Evolutionary conservation across 192 early-diverging fungal genomes (phyloP), one percentile per base, ranked within the genome.

Genomic region (Oehlia diaphana): DNA sequence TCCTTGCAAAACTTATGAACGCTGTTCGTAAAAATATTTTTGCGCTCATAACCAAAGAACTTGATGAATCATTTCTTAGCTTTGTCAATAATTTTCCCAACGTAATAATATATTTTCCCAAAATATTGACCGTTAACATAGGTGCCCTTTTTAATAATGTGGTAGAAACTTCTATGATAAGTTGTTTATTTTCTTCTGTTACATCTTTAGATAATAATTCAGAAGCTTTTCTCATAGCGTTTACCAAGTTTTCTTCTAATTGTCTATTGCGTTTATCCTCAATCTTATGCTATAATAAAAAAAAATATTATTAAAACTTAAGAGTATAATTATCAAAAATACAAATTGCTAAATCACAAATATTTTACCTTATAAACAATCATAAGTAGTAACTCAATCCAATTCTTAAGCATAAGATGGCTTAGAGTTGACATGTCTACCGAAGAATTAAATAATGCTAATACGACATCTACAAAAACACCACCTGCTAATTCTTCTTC

Each of bases 51-150:
- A 88, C 76, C 0, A 91, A 82, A 9, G 86, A 83, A 42, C 88
- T 86, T 8, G 78, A 78, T 13, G 85, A 79, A 50, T 88, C 79
- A 8, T 82, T 82, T 42, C 81, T 81, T n/a, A 83, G 65, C 44
- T 83, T 86, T 1, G 88, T 89, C 85, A 91, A 89, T 33, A 91
- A 69, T 63, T 86, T 85, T 35, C 87, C 85, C 63, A 89, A 72
- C 1, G 86, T 88, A 80, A 89, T 85, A 42, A 91, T 91, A 72
- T 91, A 87, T 66, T 87, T 89, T 9, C 86, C 87, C 35, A 91
- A 71, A 4, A 91, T 78, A 76, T 83, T 87, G 9, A 88, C 87
- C 13, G 90, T 88, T 82, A 89, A 84, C 77, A 87, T 86, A 28
- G 86, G 86, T 0, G 90, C 88, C 49, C 87, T 80, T 37, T 85